Evolutionary conservation across 306 rosid species (phyloP).

Genomic region (Pterocarpus macrocarpus): DNA sequence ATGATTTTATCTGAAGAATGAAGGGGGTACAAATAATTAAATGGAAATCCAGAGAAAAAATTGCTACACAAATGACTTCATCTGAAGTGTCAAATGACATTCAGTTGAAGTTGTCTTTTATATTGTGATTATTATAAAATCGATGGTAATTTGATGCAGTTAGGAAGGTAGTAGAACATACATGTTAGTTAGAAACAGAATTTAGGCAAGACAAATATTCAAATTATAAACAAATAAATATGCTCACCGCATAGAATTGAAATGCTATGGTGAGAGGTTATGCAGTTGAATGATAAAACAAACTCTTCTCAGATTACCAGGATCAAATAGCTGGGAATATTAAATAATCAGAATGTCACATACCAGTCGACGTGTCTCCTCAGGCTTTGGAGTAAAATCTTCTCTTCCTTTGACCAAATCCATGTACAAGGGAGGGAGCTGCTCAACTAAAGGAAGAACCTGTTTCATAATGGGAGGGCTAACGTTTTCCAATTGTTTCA

Average conservation of each 20-base stretch:
- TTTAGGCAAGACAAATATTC: not conserved
- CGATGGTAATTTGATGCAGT: slow-evolving; percentile 28
- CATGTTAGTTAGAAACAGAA: slow-evolving; percentile 25
- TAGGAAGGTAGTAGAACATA: slow-evolving; percentile 21
- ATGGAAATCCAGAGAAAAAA: not conserved
- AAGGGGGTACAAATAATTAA: slow-evolving; percentile 21
- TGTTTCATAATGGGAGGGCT: slow-evolving; percentile 98
- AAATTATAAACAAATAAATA: slow-evolving; percentile 34
- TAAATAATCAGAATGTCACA: slow-evolving; percentile 49
- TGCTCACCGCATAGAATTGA: not conserved
- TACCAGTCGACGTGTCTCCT: slow-evolving; percentile 90
- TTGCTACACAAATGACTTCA: slow-evolving; percentile 61
- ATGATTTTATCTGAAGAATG: slow-evolving; percentile 82
- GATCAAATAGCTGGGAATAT: slow-evolving; percentile 14
- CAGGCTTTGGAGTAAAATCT: slow-evolving; percentile 89
- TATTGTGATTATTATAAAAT: not conserved
- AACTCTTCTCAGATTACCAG: slow-evolving; percentile 5
- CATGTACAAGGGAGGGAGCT: slow-evolving; percentile 95
- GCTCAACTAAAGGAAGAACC: slow-evolving; percentile 96
- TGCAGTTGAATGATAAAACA: slow-evolving; percentile 27
- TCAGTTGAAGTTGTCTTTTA: slow-evolving; percentile 21
- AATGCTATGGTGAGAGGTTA: slow-evolving; percentile 37
- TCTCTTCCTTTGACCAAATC: slow-evolving; percentile 90
- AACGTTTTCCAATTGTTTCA: slow-evolving; percentile 80
- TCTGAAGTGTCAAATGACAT: slow-evolving; percentile 59